Evolutionary conservation across 2,329 filamentous ascomycete species (phyloP).

Genomic region (Raffaelea ambrosiae): DNA sequence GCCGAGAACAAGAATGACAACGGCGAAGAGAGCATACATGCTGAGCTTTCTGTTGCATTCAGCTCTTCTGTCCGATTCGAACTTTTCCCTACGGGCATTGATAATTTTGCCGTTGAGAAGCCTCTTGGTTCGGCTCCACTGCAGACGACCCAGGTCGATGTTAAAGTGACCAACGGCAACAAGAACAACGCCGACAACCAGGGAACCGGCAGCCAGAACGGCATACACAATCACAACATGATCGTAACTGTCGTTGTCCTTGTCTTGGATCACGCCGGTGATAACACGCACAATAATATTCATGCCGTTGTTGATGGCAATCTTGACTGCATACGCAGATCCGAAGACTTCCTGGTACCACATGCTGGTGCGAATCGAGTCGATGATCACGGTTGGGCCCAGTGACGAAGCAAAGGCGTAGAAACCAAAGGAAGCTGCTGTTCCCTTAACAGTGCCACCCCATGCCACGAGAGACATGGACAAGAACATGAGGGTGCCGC

Average conservation of each 20-base stretch:
- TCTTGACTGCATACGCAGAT: slow-evolving; percentile 50
- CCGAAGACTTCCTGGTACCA: slow-evolving; percentile 41
- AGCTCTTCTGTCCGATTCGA: slow-evolving; percentile 17
- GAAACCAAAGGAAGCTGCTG: slow-evolving; percentile 50
- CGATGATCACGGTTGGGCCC: slow-evolving; percentile 51
- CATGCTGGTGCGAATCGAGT: slow-evolving; percentile 50
- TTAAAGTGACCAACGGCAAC: slow-evolving; percentile 25
- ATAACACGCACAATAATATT: slow-evolving; percentile 51
- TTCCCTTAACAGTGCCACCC: slow-evolving; percentile 37
- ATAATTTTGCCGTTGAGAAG: slow-evolving; percentile 34
- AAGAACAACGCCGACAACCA: slow-evolving; percentile 26
- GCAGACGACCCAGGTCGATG: slow-evolving; percentile 38
- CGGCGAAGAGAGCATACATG: slow-evolving; percentile 29
- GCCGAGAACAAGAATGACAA: slow-evolving; percentile 40
- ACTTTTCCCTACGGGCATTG: slow-evolving; percentile 21
- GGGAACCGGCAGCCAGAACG: slow-evolving; percentile 38
- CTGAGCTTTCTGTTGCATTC: slow-evolving; percentile 15
- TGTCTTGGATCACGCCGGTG: slow-evolving; percentile 50
- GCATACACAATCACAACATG: slow-evolving; percentile 48
- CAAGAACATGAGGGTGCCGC: slow-evolving; percentile 40
- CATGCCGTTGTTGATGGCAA: slow-evolving; percentile 56
- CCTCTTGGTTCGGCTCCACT: slow-evolving; percentile 50
- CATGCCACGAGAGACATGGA: slow-evolving; percentile 48
- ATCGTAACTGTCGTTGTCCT: slow-evolving; percentile 46
- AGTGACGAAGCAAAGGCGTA: slow-evolving; percentile 47